phyloP scores from a whole-genome alignment of 75 land plant genomes.

The Azolla pinnata region DNA sequence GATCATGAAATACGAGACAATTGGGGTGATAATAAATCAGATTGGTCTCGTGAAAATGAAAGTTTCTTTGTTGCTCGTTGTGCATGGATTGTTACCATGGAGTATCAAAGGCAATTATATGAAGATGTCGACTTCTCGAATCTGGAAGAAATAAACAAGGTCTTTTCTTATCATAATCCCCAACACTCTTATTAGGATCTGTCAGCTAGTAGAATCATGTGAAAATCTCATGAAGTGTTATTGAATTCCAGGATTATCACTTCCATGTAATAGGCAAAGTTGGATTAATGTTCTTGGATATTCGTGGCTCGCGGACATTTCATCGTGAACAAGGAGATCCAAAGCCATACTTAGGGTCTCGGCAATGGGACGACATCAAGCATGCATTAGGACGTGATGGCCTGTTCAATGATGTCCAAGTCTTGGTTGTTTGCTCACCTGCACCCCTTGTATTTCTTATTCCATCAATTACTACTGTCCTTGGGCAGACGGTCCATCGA shows the following conservation, averaged over 20 bases:
- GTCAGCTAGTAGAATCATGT: background rate
- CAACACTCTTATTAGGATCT: too few relatives aligned
- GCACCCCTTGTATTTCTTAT: constrained; percentile 45
- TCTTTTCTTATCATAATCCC: too few relatives aligned
- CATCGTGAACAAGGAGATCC: constrained; percentile 30
- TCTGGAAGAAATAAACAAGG: constrained; percentile 29
- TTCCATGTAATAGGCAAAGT: constrained; percentile 36
- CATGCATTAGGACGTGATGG: constrained; percentile 21
- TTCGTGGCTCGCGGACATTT: constrained; percentile 43
- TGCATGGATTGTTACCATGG: constrained; percentile 37
- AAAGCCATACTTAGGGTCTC: constrained; percentile 29
- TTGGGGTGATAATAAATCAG: constrained; percentile 31
- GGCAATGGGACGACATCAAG: constrained; percentile 33
- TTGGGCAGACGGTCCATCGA: constrained; percentile 17
- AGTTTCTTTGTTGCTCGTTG: constrained; percentile 41
- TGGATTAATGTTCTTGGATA: constrained; percentile 38
- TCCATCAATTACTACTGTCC: constrained; percentile 21
- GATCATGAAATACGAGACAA: constrained; percentile 45
- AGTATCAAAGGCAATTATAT: constrained; percentile 38
- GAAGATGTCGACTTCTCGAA: constrained; percentile 29
- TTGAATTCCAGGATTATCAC: constrained; percentile 29
- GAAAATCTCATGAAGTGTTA: background rate
- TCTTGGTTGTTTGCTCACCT: constrained; percentile 34
- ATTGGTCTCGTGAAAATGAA: constrained; percentile 16
- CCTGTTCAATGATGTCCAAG: constrained; percentile 14